Conservation (phyloP, 257 asterid genomes). For the Fraxinus americana region DNA sequence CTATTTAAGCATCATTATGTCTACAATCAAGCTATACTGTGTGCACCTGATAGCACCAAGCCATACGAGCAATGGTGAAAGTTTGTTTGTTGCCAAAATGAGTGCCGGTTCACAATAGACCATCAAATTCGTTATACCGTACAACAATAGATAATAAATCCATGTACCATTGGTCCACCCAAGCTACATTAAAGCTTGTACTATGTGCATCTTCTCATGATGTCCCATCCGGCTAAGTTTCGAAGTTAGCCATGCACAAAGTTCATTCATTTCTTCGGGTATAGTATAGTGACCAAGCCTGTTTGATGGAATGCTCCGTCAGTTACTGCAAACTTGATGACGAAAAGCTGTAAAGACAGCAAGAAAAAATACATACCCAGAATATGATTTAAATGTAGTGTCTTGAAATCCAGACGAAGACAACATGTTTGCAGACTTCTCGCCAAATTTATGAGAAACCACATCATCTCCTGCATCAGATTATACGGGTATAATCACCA, state of each 20-base stretch:
- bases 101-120: background rate
- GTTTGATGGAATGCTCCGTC: conserved; percentile 25
- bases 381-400: conserved; percentile 60
- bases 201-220: conserved; percentile 21
- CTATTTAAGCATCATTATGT: background rate
- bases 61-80: background rate
- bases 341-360: background rate
- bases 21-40: background rate
- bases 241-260: conserved; percentile 70
- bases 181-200: background rate
- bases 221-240: conserved; percentile 63
- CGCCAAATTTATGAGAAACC: conserved; percentile 65
- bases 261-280: conserved; percentile 79
- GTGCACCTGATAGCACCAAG: background rate
- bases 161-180: background rate
- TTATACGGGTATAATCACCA: conserved; percentile 17
- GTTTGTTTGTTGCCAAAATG: background rate
- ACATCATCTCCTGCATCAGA: conserved; percentile 75
- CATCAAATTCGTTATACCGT: background rate
- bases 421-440: conserved; percentile 60
- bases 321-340: background rate
- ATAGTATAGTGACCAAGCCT: conserved; percentile 84
- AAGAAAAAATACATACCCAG: conserved; percentile 41
- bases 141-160: background rate
- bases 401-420: conserved; percentile 60